Base-by-base conservation (phyloP, 2,329 filamentous ascomycete genomes). In the Claviceps pazoutovae region DNA sequence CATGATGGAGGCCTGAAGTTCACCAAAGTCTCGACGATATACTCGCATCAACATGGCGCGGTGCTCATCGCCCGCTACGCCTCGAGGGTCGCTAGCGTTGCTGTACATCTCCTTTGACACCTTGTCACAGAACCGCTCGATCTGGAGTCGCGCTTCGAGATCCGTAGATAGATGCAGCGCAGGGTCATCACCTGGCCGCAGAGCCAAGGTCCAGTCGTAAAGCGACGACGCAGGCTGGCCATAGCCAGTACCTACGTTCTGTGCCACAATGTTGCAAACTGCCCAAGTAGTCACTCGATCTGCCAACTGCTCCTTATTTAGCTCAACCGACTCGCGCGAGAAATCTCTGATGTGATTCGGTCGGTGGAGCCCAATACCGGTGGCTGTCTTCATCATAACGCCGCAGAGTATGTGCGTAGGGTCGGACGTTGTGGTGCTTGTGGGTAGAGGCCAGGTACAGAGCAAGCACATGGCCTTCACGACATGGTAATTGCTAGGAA, bases 341-440 rank as follows among this genome's bases (percentile, higher is more conserved):
- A 91, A 93, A 64, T 91, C 87, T 64, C 90, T 85, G 45, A 86
- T 86, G 64, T 90, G 83, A 51, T 84, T 88, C 13, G 86, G 87
- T 47, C 86, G 79, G 61, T 93, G 86, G 50, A 93, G 73, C 19
- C 87, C 86, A 58, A 90, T 88, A 57, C 88, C 86, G 57, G 88
- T 89, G 8, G 87, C 87, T 21, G 86, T 80, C 68, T 90, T 88
- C 80, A 91, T 89, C 84, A 91, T 88, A 55, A 88, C 80, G 50
- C 87, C 86, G 58, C 83, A 84, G 17, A 90, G 71, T 63, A 88
- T 89, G 62, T 90, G 88, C 1, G 86, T 91, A 2, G 86, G 85
- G 58, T 93, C 87, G 7, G 83, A 82, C 5, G 84, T 83, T 1
- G 85, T 88, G 5, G 83, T 87, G 66, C 84, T 88, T n/a, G 83